These are phyloP conservation scores for Suillus americanus DNA, from an alignment of 768 basidiomycete species.

Conservation along the genomic window DNA sequence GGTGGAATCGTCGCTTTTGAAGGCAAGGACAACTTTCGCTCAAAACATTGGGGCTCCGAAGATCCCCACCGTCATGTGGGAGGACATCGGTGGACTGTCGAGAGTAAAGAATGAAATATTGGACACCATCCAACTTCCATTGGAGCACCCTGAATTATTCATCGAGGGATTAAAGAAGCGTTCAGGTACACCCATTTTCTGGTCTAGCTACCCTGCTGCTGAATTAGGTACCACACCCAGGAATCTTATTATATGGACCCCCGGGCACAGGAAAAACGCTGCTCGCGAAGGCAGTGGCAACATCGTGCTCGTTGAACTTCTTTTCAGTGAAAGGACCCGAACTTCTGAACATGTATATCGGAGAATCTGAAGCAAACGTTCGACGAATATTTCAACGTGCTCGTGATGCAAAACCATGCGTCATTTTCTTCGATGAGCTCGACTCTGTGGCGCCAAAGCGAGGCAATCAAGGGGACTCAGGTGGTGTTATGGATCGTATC, in stretches of 20 bases:
- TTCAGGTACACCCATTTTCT: conserved; percentile 57
- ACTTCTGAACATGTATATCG: conserved; percentile 97
- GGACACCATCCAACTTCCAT: conserved; percentile 91
- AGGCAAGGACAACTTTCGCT: conserved; percentile 76
- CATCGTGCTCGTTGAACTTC: conserved; percentile 92
- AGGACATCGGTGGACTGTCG: conserved; percentile 92
- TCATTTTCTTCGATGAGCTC: conserved; percentile 96
- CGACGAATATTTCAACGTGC: conserved; percentile 89
- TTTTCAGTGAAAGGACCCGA: conserved; percentile 98
- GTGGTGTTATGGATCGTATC: conserved; percentile 97
- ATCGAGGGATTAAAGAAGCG: conserved; percentile 91
- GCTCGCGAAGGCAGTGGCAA: conserved; percentile 94
- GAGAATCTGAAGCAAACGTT: conserved; percentile 97
- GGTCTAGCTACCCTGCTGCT: neutral
- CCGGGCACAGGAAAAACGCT: conserved; percentile 96
- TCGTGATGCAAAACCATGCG: conserved; percentile 88
- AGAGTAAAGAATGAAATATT: conserved; percentile 89
- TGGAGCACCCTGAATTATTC: conserved; percentile 90
- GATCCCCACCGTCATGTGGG: conserved; percentile 95
- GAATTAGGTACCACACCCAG: conserved; percentile 35
- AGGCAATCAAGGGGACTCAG: conserved; percentile 94
- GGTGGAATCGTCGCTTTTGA: conserved; percentile 68
- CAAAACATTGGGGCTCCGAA: conserved; percentile 96
- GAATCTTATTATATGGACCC: conserved; percentile 90
- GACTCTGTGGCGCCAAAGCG: conserved; percentile 94